Evolutionary conservation across 2,329 filamentous ascomycete species (phyloP), one percentile per base, ranked within the genome.

Genomic region (Albophoma yamanashiensis): DNA sequence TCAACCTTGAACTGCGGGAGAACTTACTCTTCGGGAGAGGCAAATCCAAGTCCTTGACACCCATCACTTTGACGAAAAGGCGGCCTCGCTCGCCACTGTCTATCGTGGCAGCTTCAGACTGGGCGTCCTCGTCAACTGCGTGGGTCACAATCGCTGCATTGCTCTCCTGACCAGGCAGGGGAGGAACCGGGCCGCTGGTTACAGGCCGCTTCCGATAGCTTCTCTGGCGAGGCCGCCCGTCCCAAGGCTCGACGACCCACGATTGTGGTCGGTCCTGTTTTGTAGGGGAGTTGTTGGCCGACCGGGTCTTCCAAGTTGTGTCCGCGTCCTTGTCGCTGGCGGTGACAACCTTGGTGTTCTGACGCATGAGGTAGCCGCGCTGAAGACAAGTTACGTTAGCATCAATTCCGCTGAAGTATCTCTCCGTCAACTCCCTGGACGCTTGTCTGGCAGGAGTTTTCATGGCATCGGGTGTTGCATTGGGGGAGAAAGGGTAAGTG

Each of bases 171-270:
- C 93, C 92, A 20, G 94, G 93, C 64, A 97, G 74, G 20, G 93
- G 93, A 27, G 93, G 93, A 0, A 86, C 85, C 22, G 88, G 79
- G 1, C 89, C 90, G 27, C 78, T 78, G 34, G 69, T 67, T 15
- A 63, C 67, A 6, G 68, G 64, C 20, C 70, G 70, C 75, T 88
- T 88, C 64, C 85, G 81, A 43, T 85, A 75, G 66, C 82, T 86
- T 64, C 80, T 81, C 64, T 88, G 84, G 60, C 92, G 85, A 53
- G 81, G 75, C 73, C 92, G 89, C 62, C 88, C 85, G 74, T 96
- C 96, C 94, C 94, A 99, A 20, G 94, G 94, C 75, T 97, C 94
- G 6, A 96, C 94, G 17, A 91, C 94, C 89, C 94, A 96, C 1
- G 92, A 95, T 72, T 95, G 90, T 40, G 91, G 90, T 55, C 91